phyloP scores from a whole-genome alignment of 2,329 filamentous ascomycete species.

The Dactylellina sp. region DNA sequence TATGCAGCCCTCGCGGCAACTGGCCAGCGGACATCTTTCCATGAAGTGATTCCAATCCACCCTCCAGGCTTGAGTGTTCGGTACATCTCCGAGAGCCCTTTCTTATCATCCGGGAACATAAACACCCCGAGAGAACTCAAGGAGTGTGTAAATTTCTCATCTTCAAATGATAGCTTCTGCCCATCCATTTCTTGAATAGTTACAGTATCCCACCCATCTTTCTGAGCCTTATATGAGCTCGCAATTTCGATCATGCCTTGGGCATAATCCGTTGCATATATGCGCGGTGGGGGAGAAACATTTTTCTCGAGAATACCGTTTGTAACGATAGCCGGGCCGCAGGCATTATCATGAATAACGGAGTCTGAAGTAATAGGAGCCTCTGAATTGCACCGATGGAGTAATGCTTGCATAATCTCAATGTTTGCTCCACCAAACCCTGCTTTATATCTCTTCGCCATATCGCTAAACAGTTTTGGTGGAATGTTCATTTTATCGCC shows the following conservation, averaged over 20 bases:
- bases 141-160: constrained; percentile 41
- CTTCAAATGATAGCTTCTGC: constrained; percentile 34
- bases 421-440: constrained; percentile 34
- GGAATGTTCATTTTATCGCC: constrained; percentile 11
- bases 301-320: constrained; percentile 7
- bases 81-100: constrained; percentile 32
- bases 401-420: constrained; percentile 26
- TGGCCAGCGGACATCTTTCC: constrained; percentile 46
- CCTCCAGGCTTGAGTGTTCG: constrained; percentile 34
- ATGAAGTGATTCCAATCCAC: constrained; percentile 32
- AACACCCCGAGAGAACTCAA: constrained; percentile 40
- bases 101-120: constrained; percentile 45
- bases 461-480: constrained; percentile 29
- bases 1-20: constrained; percentile 17
- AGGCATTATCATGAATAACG: constrained; percentile 47
- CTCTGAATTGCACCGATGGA: constrained; percentile 3
- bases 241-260: constrained; percentile 42
- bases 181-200: constrained; percentile 39
- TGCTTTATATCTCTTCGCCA: constrained; percentile 30
- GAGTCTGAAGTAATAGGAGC: constrained; percentile 25
- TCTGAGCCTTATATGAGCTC: constrained; percentile 11
- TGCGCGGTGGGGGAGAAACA: constrained; percentile 6
- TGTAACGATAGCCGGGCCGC: constrained; percentile 34
- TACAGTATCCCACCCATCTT: constrained; percentile 23
- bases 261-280: constrained; percentile 43